Evolutionary conservation across 169 alveolate species (phyloP), one percentile per base, ranked within the genome.

Genomic region (Sarcocystis neurona): DNA sequence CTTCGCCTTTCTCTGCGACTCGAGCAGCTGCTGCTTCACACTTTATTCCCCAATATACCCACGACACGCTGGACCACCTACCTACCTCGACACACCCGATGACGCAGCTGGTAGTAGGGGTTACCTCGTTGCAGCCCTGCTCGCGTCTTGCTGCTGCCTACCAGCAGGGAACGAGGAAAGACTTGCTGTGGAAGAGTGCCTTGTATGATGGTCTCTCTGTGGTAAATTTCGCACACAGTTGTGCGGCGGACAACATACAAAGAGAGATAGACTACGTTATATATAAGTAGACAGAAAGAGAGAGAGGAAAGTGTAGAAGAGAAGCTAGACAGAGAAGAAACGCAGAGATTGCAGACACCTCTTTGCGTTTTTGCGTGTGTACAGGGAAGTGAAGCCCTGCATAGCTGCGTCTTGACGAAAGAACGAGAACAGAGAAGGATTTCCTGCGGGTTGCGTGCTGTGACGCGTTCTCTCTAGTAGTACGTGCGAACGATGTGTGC

Each of bases 41-140:
- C 43, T 47, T 86, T 34, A 79, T 98, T 37, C 97, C 98, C 23
- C 82, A 56, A n/a, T 96, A 95, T 56, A 96, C 95, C 27, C 92
- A 86, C 53, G 93, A 94, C 78, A 91, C 95, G 80, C 94, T 98
- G 39, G 95, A 93, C 70, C 72, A 90, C 53, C 90, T 97, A 43
- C 99, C 99, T 27, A 58, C 93, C 47, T 93, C 93, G 47, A 86
- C 97, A 79, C 99, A 98, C 87, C 99, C 99, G 27, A 97, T 98
- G 99, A 97, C 99, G 39, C 98, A 97, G 92, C 95, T 96, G 77
- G 92, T 97, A 37, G 91, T 95, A 79, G 98, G 97, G n/a, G 94
- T 96, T 47, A 77, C 97, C 60, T 97, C 98, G 43, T 91, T 97
- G 91, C 97, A 97, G 88, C 92, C 97, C 44, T 94, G 92, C 47